Evolutionary conservation across 176 grass and related monocot species (phyloP).

Genomic region (Avena atlantica): DNA sequence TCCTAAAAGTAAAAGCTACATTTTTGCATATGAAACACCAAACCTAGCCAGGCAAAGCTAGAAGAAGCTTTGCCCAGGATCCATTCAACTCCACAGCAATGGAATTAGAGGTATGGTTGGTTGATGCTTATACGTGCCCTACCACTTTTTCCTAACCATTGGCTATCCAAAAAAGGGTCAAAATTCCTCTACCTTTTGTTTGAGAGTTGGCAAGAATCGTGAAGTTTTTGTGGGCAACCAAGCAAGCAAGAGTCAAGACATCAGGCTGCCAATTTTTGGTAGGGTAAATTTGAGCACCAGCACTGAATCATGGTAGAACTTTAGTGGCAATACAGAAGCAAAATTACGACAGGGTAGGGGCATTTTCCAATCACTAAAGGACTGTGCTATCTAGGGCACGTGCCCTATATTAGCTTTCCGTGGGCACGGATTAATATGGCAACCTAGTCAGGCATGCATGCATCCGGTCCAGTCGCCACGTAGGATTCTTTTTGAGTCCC

Average conservation of each 20-base stretch:
- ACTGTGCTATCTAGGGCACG: too few relatives aligned
- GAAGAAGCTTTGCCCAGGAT: neutral
- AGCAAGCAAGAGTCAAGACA: neutral
- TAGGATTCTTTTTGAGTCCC: too few relatives aligned
- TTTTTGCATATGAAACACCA: neutral
- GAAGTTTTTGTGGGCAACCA: neutral
- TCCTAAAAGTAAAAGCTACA: neutral
- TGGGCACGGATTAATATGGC: too few relatives aligned
- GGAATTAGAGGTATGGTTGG: neutral
- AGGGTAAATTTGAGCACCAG: neutral
- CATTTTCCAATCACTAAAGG: constrained; percentile 2
- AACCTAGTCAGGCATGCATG: too few relatives aligned
- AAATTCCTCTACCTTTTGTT: neutral
- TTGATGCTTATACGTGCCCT: neutral
- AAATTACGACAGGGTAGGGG: neutral
- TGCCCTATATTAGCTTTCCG: too few relatives aligned
- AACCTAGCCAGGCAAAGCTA: neutral
- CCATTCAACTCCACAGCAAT: neutral
- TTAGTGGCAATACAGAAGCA: neutral
- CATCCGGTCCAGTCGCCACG: too few relatives aligned
- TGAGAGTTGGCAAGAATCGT: neutral
- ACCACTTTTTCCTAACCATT: neutral
- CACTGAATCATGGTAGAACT: neutral
- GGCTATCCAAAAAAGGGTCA: neutral
- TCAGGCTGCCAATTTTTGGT: constrained; percentile 6